phyloP scores from a whole-genome alignment of 495 filamentous ascomycete species.

The Corynascus novoguineensis region DNA sequence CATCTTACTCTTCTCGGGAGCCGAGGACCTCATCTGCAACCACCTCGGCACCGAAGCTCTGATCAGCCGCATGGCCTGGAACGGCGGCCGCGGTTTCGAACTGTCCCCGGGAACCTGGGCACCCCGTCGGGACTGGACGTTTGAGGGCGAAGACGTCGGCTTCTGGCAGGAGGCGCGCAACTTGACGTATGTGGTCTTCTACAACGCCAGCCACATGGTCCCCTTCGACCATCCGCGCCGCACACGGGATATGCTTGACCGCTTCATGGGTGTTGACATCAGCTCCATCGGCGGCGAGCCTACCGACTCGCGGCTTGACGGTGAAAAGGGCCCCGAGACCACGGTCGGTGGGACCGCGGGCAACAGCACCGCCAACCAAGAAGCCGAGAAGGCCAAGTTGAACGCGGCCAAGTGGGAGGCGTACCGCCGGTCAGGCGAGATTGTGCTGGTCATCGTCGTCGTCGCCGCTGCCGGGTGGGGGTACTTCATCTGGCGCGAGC shows the following conservation, averaged over 20 bases:
- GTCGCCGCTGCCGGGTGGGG: conserved; percentile 75
- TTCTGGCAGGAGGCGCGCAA: conserved; percentile 93
- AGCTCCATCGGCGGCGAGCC: conserved; percentile 81
- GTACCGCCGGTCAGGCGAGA: conserved; percentile 86
- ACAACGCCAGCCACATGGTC: conserved; percentile 96
- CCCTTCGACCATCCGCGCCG: conserved; percentile 87
- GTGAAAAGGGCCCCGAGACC: conserved; percentile 78
- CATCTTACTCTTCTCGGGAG: conserved; percentile 84
- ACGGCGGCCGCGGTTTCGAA: conserved; percentile 85
- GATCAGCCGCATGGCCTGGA: conserved; percentile 90
- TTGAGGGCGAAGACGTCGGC: conserved; percentile 84
- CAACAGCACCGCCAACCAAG: conserved; percentile 72
- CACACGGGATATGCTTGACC: conserved; percentile 92
- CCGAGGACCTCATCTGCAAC: conserved; percentile 94
- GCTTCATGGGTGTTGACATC: conserved; percentile 93
- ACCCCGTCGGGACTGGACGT: conserved; percentile 86
- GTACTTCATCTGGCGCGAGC: conserved; percentile 77
- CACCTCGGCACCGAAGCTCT: conserved; percentile 89
- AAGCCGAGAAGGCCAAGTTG: conserved; percentile 66
- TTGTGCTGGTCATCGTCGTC: conserved; percentile 78
- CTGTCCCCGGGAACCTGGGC: conserved; percentile 85
- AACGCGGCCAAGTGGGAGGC: conserved; percentile 86
- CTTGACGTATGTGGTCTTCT: conserved; percentile 90
- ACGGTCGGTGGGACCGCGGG: conserved; percentile 65
- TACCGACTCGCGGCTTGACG: conserved; percentile 80